Conservation (phyloP, 139 green algal genomes). For the Nannochloris sp. region DNA sequence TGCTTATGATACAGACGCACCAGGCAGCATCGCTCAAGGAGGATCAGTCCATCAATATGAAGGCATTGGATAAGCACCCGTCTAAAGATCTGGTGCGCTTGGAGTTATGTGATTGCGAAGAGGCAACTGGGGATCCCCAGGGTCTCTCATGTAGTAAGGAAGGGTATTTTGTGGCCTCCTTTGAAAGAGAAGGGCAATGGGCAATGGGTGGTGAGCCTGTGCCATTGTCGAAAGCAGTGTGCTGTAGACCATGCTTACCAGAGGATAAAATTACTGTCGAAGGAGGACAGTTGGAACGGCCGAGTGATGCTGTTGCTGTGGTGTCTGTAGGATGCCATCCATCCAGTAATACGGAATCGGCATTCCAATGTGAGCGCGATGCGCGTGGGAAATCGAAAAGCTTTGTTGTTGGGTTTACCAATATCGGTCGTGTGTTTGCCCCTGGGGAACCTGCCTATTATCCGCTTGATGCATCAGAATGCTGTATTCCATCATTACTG, state of each 20-base stretch:
- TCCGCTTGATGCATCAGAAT: slow-evolving; percentile 45
- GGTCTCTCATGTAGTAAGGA: slow-evolving; percentile 48
- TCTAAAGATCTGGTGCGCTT: slow-evolving; percentile 2
- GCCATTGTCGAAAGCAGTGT: slow-evolving; percentile 59
- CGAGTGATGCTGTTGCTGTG: slow-evolving; percentile 31
- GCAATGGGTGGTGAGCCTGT: slow-evolving; percentile 49
- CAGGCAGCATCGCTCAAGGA: neutral
- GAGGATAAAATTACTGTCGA: neutral
- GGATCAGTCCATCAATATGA: neutral
- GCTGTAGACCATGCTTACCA: slow-evolving; percentile 64
- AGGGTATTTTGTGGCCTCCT: slow-evolving; percentile 44
- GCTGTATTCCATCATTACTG: slow-evolving; percentile 61
- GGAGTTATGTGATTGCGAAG: slow-evolving; percentile 46
- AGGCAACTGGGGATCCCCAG: slow-evolving; percentile 26
- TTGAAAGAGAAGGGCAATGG: slow-evolving; percentile 45
- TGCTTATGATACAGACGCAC: too few species aligned
- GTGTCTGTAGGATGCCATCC: slow-evolving; percentile 57
- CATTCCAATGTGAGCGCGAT: slow-evolving; percentile 37
- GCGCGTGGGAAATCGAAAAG: neutral
- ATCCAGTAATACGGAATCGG: slow-evolving; percentile 24
- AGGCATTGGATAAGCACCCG: neutral
- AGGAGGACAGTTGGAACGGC: neutral
- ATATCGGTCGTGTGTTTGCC: slow-evolving; percentile 27
- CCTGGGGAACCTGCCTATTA: slow-evolving; percentile 37
- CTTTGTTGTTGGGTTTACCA: slow-evolving; percentile 28